Evolutionary conservation across 192 early-diverging fungal genomes (phyloP).

Genomic region (Backusella liffmaniae): DNA sequence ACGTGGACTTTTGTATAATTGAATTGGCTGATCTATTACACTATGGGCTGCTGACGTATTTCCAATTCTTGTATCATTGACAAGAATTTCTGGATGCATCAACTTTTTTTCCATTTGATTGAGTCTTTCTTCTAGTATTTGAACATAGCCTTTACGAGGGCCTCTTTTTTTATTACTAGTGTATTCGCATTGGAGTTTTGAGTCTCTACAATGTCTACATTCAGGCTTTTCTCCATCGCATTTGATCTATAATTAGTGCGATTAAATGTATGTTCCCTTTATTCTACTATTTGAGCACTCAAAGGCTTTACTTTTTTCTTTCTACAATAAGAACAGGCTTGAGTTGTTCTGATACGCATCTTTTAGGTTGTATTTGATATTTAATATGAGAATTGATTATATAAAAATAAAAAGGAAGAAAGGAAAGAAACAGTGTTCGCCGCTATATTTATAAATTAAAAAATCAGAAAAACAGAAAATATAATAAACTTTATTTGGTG

Average conservation of each 20-base stretch:
- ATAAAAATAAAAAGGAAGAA: background rate
- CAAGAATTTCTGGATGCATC: background rate
- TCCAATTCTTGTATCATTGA: background rate
- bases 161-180: conserved; percentile 21
- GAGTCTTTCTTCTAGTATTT: conserved; percentile 29
- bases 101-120: conserved; percentile 7
- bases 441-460: too few relatives aligned
- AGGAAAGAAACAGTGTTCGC: background rate
- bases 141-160: conserved; percentile 32
- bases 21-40: background rate
- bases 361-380: background rate
- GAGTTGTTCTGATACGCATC: conserved; percentile 28
- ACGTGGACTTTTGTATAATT: background rate
- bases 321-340: conserved; percentile 28
- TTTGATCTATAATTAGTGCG: conserved; percentile 6
- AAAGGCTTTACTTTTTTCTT: conserved; percentile 24
- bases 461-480: too few relatives aligned
- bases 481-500: too few relatives aligned
- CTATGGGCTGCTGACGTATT: background rate
- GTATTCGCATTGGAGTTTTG: conserved; percentile 9
- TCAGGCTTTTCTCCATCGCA: conserved; percentile 30
- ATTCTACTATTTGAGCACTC: background rate
- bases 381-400: background rate
- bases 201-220: conserved; percentile 18
- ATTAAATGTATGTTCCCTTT: background rate